Evolutionary conservation across 768 basidiomycete species (phyloP), one percentile per base, ranked within the genome.

Genomic region (Mycena sanguinolenta): DNA sequence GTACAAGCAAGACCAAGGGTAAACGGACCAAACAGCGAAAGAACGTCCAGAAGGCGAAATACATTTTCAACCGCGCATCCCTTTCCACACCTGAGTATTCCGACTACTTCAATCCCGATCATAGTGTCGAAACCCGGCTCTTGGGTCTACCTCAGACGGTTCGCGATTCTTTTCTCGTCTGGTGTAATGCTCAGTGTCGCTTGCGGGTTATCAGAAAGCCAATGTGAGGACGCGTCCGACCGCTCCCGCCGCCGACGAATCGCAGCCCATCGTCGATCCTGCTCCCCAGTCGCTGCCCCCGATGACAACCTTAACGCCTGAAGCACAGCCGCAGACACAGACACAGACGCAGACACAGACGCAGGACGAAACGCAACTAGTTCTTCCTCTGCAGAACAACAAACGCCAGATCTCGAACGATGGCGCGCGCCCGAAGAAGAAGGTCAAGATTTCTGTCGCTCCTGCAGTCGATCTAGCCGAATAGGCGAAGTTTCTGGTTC

Each of bases 381-480:
- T 67, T 39, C 62, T 67, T 23, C 59, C 74, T 72, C 28, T 30
- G 30, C 76, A 73, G 65, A 72, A 73, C 74, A 77, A 70, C 72
- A 74, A 57, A 70, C 70, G 69, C 72, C 74, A 46, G 49, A 61
- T 66, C 52, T 54, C 63, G 69, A 70, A 59, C 49, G 79, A 79
- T 46, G 74, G 73, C 28, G 75, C 70, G n/a, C 77, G 81, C 58
- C 80, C 81, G 14, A 77, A 72, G 73, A 94, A 93, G 83, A 92
- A 87, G 75, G 74, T 90, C 69, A 95, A 94, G 81, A 87, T 94
- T 58, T 95, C 93, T 19, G 80, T 95, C 46, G 88, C 89, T 46
- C 78, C 84, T 65, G 89, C 86, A 58, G 87, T 95, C 71, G 92
- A 94, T 80, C 87, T 95, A 5, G 92, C 91, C 36, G 93, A 95